Evolutionary conservation across 2,329 filamentous ascomycete species (phyloP).

Genomic region (Tympanopsis confertula): DNA sequence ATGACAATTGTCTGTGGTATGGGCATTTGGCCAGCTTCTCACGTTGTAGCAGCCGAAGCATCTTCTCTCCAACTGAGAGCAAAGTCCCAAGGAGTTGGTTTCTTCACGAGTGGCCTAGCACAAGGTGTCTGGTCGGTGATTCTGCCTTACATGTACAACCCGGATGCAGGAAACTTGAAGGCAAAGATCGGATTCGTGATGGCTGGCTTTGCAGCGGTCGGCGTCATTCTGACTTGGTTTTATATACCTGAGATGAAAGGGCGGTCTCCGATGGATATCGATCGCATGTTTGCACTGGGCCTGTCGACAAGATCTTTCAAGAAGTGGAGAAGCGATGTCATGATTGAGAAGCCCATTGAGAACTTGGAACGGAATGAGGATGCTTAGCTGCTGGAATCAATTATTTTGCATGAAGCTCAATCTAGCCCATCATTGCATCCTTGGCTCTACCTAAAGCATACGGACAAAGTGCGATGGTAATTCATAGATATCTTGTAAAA

Average conservation of each 20-base stretch:
- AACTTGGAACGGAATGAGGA: too few species aligned
- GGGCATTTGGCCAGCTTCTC: constrained; percentile 28
- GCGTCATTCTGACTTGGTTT: constrained; percentile 25
- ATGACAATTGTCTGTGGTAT: constrained; percentile 28
- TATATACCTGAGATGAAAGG: constrained; percentile 41
- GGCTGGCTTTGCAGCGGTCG: constrained; percentile 20
- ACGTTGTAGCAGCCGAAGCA: constrained; percentile 27
- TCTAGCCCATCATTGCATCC: too few species aligned
- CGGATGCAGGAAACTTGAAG: constrained; percentile 21
- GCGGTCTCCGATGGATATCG: constrained; percentile 32
- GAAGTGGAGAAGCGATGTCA: too few species aligned
- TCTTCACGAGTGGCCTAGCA: constrained; percentile 24
- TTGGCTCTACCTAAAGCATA: too few species aligned
- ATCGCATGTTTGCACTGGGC: constrained; percentile 21
- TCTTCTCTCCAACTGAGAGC: constrained; percentile 28
- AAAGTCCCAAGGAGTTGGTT: constrained; percentile 29
- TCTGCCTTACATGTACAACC: constrained; percentile 37
- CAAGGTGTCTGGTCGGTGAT: constrained; percentile 30
- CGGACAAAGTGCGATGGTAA: too few species aligned
- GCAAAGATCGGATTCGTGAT: constrained; percentile 28
- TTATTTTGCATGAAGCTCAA: too few species aligned
- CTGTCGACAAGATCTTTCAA: constrained; percentile 15
- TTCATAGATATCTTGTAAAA: too few species aligned
- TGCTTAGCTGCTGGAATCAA: too few species aligned
- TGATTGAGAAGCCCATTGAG: too few species aligned